Evolutionary conservation across 2,329 filamentous ascomycete species (phyloP).

Genomic region (Fusarium keratoplasticum): DNA sequence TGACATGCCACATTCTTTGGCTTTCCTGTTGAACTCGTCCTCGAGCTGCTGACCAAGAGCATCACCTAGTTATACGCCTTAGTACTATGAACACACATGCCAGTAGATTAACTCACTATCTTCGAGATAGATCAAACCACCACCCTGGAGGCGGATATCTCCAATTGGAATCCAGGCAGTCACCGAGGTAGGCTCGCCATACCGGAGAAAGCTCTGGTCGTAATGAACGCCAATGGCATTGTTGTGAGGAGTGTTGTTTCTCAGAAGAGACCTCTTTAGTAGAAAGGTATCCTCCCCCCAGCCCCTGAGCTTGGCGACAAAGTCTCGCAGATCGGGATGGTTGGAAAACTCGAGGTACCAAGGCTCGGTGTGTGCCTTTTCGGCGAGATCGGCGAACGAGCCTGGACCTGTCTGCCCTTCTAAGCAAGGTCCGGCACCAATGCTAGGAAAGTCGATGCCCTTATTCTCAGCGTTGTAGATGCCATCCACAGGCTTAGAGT

Average conservation of each 20-base stretch:
- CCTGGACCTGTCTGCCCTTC: conserved; percentile 4
- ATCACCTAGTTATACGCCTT: conserved; percentile 3
- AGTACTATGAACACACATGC: neutral
- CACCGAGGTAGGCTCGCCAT: conserved; percentile 65
- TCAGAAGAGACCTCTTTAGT: conserved; percentile 50
- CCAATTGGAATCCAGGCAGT: conserved; percentile 70
- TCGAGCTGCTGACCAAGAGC: conserved; percentile 13
- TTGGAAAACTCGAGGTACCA: conserved; percentile 21
- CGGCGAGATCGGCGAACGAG: conserved; percentile 18
- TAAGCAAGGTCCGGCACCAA: conserved; percentile 8
- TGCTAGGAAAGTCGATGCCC: conserved; percentile 12
- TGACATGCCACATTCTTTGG: conserved; percentile 55
- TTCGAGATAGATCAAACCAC: conserved; percentile 27
- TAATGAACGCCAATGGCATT: conserved; percentile 71
- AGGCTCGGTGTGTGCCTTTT: conserved; percentile 20
- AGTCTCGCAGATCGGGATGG: conserved; percentile 5
- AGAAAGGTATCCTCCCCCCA: conserved; percentile 19
- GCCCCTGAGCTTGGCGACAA: conserved; percentile 13
- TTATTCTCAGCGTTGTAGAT: conserved; percentile 17
- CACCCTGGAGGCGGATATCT: conserved; percentile 46
- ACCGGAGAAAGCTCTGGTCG: conserved; percentile 67
- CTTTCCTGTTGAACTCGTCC: conserved; percentile 38
- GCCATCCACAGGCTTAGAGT: conserved; percentile 12
- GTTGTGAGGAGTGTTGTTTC: conserved; percentile 68
- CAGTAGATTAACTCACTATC: neutral